These are phyloP conservation scores for Ceratobasidium sp. DNA, from an alignment of 1,284 basidiomycete species.

Conservation along the genomic window DNA sequence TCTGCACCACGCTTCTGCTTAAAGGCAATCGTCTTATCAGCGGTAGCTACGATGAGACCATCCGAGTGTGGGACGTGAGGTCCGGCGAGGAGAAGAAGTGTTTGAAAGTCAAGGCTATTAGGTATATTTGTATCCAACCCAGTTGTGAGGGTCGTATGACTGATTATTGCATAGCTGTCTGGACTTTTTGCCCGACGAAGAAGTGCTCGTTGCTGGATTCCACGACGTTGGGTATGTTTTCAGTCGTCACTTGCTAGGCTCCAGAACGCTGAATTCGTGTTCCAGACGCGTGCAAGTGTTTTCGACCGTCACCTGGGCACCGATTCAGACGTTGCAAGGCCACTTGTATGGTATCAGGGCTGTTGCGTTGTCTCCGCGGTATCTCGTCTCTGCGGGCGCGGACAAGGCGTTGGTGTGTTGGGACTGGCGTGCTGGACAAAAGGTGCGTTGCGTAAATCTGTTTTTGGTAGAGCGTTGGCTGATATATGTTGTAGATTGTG, in stretches of 20 bases:
- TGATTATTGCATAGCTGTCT: slow-evolving; percentile 75
- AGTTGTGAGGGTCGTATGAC: neutral
- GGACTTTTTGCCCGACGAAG: slow-evolving; percentile 86
- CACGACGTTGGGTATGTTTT: slow-evolving; percentile 85
- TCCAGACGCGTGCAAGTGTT: slow-evolving; percentile 80
- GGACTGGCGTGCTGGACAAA: slow-evolving; percentile 87
- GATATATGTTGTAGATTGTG: slow-evolving; percentile 68
- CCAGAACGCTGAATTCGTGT: neutral
- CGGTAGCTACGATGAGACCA: slow-evolving; percentile 91
- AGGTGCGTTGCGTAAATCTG: slow-evolving; percentile 79
- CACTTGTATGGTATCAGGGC: slow-evolving; percentile 72
- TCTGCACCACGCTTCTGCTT: slow-evolving; percentile 86
- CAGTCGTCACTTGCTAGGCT: neutral
- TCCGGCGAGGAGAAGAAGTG: slow-evolving; percentile 85
- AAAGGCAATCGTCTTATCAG: slow-evolving; percentile 81
- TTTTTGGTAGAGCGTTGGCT: too few species aligned
- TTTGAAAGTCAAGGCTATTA: slow-evolving; percentile 71
- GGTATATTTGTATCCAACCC: slow-evolving; percentile 67
- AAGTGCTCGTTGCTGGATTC: slow-evolving; percentile 91
- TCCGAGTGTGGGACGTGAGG: slow-evolving; percentile 88
- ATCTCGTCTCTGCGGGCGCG: slow-evolving; percentile 91
- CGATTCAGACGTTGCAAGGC: slow-evolving; percentile 68
- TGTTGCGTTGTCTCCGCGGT: slow-evolving; percentile 86
- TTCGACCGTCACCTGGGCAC: slow-evolving; percentile 82
- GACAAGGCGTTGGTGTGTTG: slow-evolving; percentile 91